Percentiles rank a stretch among this genome's conserved stretches.
Conservation (phyloP, 2,329 filamentous ascomycete genomes). For the Aspergillus sp. region DNA sequence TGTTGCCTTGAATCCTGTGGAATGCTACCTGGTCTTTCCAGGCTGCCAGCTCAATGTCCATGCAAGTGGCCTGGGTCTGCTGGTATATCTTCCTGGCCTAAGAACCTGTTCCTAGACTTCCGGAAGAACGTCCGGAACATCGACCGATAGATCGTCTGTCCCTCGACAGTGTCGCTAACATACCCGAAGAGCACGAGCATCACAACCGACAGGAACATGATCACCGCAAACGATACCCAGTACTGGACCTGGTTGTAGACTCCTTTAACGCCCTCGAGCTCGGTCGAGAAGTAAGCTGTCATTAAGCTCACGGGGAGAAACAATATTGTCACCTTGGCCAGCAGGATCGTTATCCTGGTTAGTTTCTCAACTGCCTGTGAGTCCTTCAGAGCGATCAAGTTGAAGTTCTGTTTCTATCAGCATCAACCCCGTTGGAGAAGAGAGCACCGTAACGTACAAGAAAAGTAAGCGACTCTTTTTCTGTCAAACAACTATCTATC, state of each 20-base stretch:
- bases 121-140: constrained; percentile 39
- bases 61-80: not conserved
- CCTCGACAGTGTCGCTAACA: constrained; percentile 59
- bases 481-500: constrained; percentile 63
- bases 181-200: constrained; percentile 59
- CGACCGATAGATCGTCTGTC: constrained; percentile 52
- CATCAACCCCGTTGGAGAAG: not conserved
- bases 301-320: constrained; percentile 74
- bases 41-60: not conserved
- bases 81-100: constrained; percentile 15
- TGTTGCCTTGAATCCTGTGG: not conserved
- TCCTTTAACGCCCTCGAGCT: constrained; percentile 57
- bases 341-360: constrained; percentile 68
- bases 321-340: constrained; percentile 73
- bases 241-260: constrained; percentile 64
- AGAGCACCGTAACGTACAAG: constrained; percentile 51
- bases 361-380: constrained; percentile 70
- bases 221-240: constrained; percentile 66
- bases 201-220: constrained; percentile 60
- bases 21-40: not conserved
- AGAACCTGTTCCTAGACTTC: constrained; percentile 30
- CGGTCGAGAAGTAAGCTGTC: constrained; percentile 71
- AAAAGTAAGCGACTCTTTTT: constrained; percentile 69
- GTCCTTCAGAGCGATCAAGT: constrained; percentile 73
- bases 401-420: constrained; percentile 63